These are phyloP conservation scores for Pyrenophora tritici-repentis DNA, from an alignment of 2,329 filamentous ascomycete genomes.

Conservation along the genomic window DNA sequence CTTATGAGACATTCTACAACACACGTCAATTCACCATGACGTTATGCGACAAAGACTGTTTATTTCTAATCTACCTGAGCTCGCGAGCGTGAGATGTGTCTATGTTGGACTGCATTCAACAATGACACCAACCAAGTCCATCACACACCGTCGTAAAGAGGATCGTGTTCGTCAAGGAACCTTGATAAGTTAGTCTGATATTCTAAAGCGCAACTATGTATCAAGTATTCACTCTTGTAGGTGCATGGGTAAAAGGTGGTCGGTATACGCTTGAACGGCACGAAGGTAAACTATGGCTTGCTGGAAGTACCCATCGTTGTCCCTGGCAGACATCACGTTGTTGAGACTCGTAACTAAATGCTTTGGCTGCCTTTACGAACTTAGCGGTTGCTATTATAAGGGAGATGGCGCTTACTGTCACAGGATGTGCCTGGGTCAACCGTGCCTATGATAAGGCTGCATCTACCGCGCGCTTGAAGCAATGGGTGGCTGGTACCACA, in stretches of 20 bases:
- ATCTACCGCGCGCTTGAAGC: conserved; percentile 53
- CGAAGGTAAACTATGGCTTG: conserved; percentile 55
- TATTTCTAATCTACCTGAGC: background rate
- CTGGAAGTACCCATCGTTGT: conserved; percentile 53
- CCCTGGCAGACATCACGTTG: conserved; percentile 54
- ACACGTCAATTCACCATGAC: background rate
- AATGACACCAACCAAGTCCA: too few species aligned
- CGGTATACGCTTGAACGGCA: conserved; percentile 49
- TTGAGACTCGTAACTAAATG: conserved; percentile 58
- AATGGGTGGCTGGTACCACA: conserved; percentile 59
- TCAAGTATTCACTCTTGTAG: conserved; percentile 51
- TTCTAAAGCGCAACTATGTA: background rate
- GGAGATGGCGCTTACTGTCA: conserved; percentile 42
- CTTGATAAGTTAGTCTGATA: conserved; percentile 27
- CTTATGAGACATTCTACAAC: background rate
- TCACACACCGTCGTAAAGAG: conserved; percentile 16
- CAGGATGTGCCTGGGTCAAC: conserved; percentile 52
- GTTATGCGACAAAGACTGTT: background rate
- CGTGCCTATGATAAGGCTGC: conserved; percentile 48
- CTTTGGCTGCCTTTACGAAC: conserved; percentile 51
- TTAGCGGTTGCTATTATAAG: conserved; percentile 9
- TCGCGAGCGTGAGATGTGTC: too few species aligned
- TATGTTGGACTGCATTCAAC: too few species aligned
- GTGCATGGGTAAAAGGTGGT: conserved; percentile 52
- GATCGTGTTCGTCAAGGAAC: conserved; percentile 54